Evolutionary conservation across 2,329 filamentous ascomycete genomes (phyloP), one percentile per base, ranked within the genome.

Genomic region (Drechslerella coelobrocha): DNA sequence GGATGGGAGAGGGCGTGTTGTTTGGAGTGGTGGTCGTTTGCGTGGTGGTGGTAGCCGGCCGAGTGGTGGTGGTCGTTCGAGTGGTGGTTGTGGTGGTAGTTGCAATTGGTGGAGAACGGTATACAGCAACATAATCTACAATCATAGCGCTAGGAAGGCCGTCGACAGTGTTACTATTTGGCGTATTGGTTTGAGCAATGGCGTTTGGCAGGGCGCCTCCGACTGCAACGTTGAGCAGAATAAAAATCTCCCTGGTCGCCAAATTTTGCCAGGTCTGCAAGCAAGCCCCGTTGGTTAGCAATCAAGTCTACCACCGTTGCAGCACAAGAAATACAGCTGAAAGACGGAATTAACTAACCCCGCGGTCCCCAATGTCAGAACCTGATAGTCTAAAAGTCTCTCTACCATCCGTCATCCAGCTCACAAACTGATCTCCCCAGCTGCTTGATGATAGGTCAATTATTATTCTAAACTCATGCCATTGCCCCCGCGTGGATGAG

Each of bases 221-320:
- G 2, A 81, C 77, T 21, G 80, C 80, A n/a, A 81, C 77, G 63
- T 81, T 79, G 19, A 81, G 73, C 48, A 81, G 54, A 14, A 81
- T 69, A 73, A 80, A 79, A 68, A 79, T 77, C 10, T 61, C 68
- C 45, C 73, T 72, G 27, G 75, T 75, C 2, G 77, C 77, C 4
- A 81, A 55, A 39, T 74, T 73, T 0, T 55, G 54, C 79, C 79
- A 81, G 4, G 76, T 75, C 0, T 52, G 62, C 24, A 72, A 51
- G 39, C 76, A 29, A 53, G 9, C 23, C 3, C n/a, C 10, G 4
- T 24, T 23, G 1, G 34, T 69, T 52, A 69, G 47, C 17, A n/a
- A n/a, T 53, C 6, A 19, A 12, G 12, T 50, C 19, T 17, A 17
- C 19, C 10, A 59, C 12, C 12, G 29, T 34, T 34, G 29, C 29